Base-by-base conservation (phyloP, 116 monocot genomes). In the Iris pallida region DNA sequence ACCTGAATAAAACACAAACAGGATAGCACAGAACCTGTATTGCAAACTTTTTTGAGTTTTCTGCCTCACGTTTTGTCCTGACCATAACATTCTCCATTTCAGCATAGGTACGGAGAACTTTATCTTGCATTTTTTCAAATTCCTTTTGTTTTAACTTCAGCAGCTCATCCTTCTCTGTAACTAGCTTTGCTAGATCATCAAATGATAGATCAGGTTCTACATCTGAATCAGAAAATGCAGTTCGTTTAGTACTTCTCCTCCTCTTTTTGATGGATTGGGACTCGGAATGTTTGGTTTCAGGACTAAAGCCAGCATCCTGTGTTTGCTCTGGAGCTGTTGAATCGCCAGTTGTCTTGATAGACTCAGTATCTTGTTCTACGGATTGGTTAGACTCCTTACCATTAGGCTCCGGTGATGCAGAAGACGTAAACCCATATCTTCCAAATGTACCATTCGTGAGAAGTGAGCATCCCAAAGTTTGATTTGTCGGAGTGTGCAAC, bases 21-120 rank as follows among this genome's bases (percentile, higher is more conserved):
- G 6, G 17, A 68, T 49, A 56, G 11, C 44, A 57, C 17, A 57
- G 45, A 1, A 87, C 94, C 90, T 94, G 94, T 45, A 87, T 77
- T 30, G 90, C 90, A 77, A 83, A 90, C 43, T 94, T 90, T 57
- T 90, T 94, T 40, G 94, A 81, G 68, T 94, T 94, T 43, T 94
- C 94, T 58, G 90, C 80, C 65, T 94, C 94, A 55, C 90, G 84
- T 65, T 75, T 90, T 74, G 90, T 87, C 69, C 94, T 87, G 16
- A 68, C 81, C 15, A 94, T 63, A 45, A 94, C 90, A 78, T 90
- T 90, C 69, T 94, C 87, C 82, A 87, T 82, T 61, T 94, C 94
- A 69, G 94, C 94, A 75, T 90, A 90, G 68, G 79, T 81, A 43
- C 94, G 80, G 8, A 94, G 79, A 70, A 90, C 85, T 76, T 87